Evolutionary conservation across 345 rosid species (phyloP).

Genomic region (Salix viminalis): DNA sequence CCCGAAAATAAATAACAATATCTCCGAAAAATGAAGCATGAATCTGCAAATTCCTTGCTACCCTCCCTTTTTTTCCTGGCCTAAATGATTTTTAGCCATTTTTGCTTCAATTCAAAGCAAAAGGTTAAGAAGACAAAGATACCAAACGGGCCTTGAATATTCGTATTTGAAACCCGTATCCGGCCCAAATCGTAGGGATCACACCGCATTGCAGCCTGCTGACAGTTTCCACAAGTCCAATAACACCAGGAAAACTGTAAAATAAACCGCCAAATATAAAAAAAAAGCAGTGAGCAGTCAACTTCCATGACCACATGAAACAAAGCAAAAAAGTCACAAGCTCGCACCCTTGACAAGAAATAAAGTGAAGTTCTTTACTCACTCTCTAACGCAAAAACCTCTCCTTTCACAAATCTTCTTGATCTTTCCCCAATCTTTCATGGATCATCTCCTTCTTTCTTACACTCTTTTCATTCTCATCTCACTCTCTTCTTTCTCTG

Average conservation of each 20-base stretch:
- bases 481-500: not conserved
- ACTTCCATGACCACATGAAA: not conserved
- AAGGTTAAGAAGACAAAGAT: no score
- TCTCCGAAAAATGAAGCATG: no score
- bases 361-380: conserved; percentile 31
- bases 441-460: conserved; percentile 31
- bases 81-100: no score
- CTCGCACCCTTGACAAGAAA: conserved; percentile 8
- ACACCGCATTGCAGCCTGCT: not conserved
- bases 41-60: no score
- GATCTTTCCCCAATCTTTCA: conserved; percentile 3
- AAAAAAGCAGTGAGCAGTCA: not conserved
- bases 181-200: not conserved
- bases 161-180: no score
- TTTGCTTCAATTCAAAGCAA: no score
- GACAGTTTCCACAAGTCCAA: not conserved
- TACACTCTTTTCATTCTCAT: not conserved
- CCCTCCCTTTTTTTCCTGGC: no score
- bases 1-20: no score
- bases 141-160: no score
- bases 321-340: not conserved
- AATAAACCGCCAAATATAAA: not conserved
- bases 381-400: not conserved
- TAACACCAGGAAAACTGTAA: not conserved
- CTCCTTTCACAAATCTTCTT: not conserved